Evolutionary conservation across 495 filamentous ascomycete species (phyloP), one percentile per base, ranked within the genome.

Genomic region (Apodospora peruviana): DNA sequence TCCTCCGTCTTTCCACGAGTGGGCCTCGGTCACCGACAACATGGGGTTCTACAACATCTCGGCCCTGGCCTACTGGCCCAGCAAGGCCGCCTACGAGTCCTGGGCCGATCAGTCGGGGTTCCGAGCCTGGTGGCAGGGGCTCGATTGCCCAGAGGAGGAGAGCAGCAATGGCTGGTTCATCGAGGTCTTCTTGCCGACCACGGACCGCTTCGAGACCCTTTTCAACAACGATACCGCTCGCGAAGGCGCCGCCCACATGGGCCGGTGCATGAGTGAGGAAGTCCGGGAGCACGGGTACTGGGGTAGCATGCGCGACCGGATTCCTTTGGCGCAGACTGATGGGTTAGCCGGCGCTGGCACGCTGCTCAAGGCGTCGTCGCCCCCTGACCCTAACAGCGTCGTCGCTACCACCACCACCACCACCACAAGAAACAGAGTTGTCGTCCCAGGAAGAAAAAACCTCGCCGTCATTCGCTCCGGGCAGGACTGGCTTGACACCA

Each of bases 271-370:
- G 36, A 59, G 53, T 41, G 55, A 47, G 0, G 29, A 36, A 2
- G 48, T 67, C 10, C n/a, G 34, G 2, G 57, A 67, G 39, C 64
- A 65, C 43, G 56, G 43, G 2, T 67, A 69, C 51, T 66, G 59
- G 52, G 64, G 62, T 4, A 64, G 62, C 40, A 66, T 62, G 61
- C 57, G 57, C 10, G 61, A 65, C 42, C 58, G 61, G 3, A 51
- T 67, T 4, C 53, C 61, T 11, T 38, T 48, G 2, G 51, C 60
- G 3, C 65, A 68, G 45, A 56, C 45, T 14, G 61, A 66, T 40
- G 38, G 12, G 2, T 58, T 68, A 10, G 29, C 27, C 2, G 59
- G 61, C 5, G 23, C 9, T 36, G 43, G 44, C 40, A 17, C 22
- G 1, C 37, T n/a, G 21, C 27, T 21, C 4, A 14, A 17, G 16